A percentile compares a stretch with the other conserved stretches of the same genome.
phyloP scores from a whole-genome alignment of 2,329 filamentous ascomycete species.

The Fusarium abutilonis region DNA sequence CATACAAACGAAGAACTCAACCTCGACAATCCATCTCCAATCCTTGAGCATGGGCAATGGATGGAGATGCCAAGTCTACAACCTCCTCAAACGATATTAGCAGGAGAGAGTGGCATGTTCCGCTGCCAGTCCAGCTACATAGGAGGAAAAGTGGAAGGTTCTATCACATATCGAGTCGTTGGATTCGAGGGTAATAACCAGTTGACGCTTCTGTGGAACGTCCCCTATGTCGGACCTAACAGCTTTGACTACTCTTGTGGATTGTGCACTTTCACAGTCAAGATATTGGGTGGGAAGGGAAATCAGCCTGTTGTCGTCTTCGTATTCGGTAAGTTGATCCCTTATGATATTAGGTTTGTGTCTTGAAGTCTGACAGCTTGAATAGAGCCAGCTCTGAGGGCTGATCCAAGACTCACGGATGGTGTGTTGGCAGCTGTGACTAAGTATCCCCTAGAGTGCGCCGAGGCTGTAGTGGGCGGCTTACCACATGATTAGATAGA shows the following conservation, averaged over 20 bases:
- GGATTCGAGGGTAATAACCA: background rate
- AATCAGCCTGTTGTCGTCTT: conserved; percentile 22
- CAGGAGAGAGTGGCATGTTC: conserved; percentile 22
- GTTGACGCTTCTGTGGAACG: conserved; percentile 12
- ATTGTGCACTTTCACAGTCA: conserved; percentile 2
- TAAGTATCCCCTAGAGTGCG: conserved; percentile 1
- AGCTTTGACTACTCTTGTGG: conserved; percentile 2
- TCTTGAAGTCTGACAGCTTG: background rate
- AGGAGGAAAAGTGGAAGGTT: conserved; percentile 5
- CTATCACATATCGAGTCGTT: conserved; percentile 9
- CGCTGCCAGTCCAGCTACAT: conserved; percentile 22
- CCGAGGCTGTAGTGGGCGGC: background rate
- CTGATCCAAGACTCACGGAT: background rate
- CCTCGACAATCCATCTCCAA: conserved; percentile 4
- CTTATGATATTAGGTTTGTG: accelerated
- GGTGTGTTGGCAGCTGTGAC: conserved; percentile 1
- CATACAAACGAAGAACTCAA: conserved; percentile 29
- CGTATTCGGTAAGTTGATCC: conserved; percentile 16
- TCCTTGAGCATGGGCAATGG: conserved; percentile 7
- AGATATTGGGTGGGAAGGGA: conserved; percentile 6
- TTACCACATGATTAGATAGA: background rate
- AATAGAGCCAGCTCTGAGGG: background rate
- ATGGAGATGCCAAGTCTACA: background rate
- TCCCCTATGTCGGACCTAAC: conserved; percentile 14
- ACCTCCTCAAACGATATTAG: conserved; percentile 6